Conservation (phyloP, 139 green algal genomes). For the Trebouxia sp. region DNA sequence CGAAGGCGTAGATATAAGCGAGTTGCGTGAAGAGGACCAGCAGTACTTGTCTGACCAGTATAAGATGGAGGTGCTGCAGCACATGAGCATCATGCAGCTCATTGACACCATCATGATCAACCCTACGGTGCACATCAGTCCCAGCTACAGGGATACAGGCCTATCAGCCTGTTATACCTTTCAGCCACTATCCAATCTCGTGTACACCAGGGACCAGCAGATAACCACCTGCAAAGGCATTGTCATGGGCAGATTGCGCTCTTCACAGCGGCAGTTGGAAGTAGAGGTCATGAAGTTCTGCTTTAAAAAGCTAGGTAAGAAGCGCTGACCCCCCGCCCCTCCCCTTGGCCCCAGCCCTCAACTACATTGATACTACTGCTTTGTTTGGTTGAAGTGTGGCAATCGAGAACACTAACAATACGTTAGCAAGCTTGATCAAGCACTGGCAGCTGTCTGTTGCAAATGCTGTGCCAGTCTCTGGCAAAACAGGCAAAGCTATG, state of each 20-base stretch:
- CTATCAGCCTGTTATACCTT: slow-evolving; percentile 88
- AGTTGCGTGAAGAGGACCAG: slow-evolving; percentile 61
- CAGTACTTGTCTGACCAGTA: slow-evolving; percentile 84
- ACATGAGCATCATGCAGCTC: slow-evolving; percentile 86
- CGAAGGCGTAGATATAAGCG: slow-evolving; percentile 40
- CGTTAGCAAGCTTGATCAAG: no score
- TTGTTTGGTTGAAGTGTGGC: background rate
- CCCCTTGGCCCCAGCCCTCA: background rate
- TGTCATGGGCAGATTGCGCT: slow-evolving; percentile 87
- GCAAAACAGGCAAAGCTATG: no score
- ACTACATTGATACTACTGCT: background rate
- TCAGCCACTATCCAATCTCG: slow-evolving; percentile 90
- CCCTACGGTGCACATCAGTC: slow-evolving; percentile 77
- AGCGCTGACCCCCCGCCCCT: no score
- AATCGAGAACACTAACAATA: no score
- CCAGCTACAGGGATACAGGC: slow-evolving; percentile 78
- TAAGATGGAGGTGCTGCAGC: slow-evolving; percentile 75
- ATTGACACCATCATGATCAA: slow-evolving; percentile 93
- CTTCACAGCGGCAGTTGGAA: slow-evolving; percentile 79
- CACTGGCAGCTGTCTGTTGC: no score
- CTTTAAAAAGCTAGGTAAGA: slow-evolving; percentile 85
- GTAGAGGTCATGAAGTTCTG: slow-evolving; percentile 90
- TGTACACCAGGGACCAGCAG: slow-evolving; percentile 95
- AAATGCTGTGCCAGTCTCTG: no score
- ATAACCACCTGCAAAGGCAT: slow-evolving; percentile 90